Evolutionary conservation across 257 asterid genomes (phyloP), one percentile per base, ranked within the genome.

Genomic region (Plantago major): DNA sequence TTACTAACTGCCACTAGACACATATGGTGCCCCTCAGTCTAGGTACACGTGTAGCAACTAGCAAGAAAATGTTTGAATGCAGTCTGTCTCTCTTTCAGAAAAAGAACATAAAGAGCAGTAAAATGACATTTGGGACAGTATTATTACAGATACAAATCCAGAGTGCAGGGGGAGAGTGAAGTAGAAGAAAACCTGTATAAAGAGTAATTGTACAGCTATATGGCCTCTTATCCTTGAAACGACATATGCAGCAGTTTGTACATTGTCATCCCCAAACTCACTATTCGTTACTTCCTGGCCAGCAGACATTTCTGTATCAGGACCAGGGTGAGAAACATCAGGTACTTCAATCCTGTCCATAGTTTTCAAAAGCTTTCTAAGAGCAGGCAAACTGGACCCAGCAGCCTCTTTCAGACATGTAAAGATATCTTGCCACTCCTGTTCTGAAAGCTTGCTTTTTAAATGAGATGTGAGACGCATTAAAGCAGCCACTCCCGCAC

Each of bases 221-320:
- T 87, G 95, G 62, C 82, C 80, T 77, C 83, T 90, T 77, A 87
- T 78, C 77, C 97, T 79, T 52, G 95, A 84, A 72, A 83, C 83
- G 48, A 87, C 78, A 76, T 87, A 90, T 30, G 84, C 80, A 28
- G 75, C 80, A 49, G 82, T 70, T 78, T 87, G 95, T 74, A 84
- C 75, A 74, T 80, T 78, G 63, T 84, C 90, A 60, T 87, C 92
- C 67, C 74, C 84, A 44, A 77, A 73, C 30, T 76, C 84, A 45
- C 74, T 78, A 66, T 66, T 67, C 26, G 43, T 56, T 62, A 64
- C 68, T 48, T 80, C 87, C 45, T 55, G 68, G 68, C 75, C 81
- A 75, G 81, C 67, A 66, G 85, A 69, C 42, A 56, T 62, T 49
- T 72, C 95, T 49, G 71, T 56, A 66, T 86, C 90, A 64, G 61